Conservation (phyloP, 345 rosid species). For the Kandelia obovata region DNA sequence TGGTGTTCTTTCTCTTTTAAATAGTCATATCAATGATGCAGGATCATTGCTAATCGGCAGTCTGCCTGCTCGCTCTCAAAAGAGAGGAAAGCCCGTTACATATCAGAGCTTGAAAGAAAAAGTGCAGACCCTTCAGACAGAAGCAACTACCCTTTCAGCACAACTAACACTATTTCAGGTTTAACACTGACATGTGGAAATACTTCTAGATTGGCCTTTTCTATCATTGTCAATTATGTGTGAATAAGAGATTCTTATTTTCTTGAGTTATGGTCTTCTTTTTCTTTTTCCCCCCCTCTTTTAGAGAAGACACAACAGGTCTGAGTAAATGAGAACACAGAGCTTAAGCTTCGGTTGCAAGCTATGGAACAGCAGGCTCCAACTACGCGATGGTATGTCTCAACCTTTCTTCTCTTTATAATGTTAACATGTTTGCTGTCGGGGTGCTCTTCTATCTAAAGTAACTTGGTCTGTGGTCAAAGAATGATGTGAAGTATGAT, state of each 20-base stretch:
- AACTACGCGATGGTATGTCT: conserved; percentile 70
- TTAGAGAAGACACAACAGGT: conserved; percentile 82
- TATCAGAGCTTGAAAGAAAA: conserved; percentile 75
- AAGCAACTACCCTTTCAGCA: conserved; percentile 77
- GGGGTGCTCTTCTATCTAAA: not conserved
- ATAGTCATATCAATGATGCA: conserved; percentile 7
- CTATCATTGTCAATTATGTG: not conserved
- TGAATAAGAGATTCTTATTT: not conserved
- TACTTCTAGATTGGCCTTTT: not conserved
- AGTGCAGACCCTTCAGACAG: conserved; percentile 82
- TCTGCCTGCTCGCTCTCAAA: conserved; percentile 90
- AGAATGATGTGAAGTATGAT: not conserved
- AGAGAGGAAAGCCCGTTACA: conserved; percentile 74
- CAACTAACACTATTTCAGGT: conserved; percentile 81
- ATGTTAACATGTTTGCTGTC: not conserved
- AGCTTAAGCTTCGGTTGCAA: conserved; percentile 86
- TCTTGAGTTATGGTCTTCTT: not conserved
- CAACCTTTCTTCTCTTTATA: not conserved
- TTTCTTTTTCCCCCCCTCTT: conserved; percentile 23
- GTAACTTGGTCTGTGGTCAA: not conserved
- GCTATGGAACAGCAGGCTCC: conserved; percentile 92
- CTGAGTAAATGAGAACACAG: conserved; percentile 78
- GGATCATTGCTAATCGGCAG: conserved; percentile 83
- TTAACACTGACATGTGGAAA: not conserved
- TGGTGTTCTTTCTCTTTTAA: not conserved